phyloP scores from a whole-genome alignment of 371 early-diverging fungal species.

The Mycotypha africana region DNA sequence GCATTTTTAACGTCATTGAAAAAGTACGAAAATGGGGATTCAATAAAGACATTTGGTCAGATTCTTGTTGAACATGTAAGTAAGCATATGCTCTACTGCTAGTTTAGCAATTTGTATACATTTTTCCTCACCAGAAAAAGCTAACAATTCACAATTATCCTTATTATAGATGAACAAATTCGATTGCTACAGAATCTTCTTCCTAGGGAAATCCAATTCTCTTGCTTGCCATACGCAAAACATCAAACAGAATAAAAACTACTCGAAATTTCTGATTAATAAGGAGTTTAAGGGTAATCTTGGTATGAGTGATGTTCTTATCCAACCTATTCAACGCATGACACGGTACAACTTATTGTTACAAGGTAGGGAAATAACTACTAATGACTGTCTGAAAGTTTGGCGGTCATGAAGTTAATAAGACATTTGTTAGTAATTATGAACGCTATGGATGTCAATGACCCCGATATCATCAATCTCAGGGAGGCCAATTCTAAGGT shows the following conservation, averaged over 20 bases:
- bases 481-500: slow-evolving; percentile 6
- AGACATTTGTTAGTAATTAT: slow-evolving; percentile 5
- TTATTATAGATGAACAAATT: slow-evolving; percentile 9
- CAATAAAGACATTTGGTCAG: slow-evolving; percentile 15
- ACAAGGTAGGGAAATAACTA: slow-evolving; percentile 9
- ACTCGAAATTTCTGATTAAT: slow-evolving; percentile 12
- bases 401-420: too few relatives aligned
- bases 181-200: slow-evolving; percentile 20
- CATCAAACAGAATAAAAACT: slow-evolving; percentile 11
- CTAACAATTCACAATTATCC: background rate
- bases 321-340: slow-evolving; percentile 23
- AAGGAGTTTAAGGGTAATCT: slow-evolving; percentile 3
- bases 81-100: background rate
- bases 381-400: too few relatives aligned
- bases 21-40: slow-evolving; percentile 4
- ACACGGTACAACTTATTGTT: slow-evolving; percentile 16
- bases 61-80: slow-evolving; percentile 18
- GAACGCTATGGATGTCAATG: slow-evolving; percentile 5
- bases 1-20: slow-evolving; percentile 13
- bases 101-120: background rate
- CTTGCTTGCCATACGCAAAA: slow-evolving; percentile 8
- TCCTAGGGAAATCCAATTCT: slow-evolving; percentile 9
- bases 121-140: too few relatives aligned
- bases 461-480: slow-evolving; percentile 6
- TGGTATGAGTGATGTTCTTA: slow-evolving; percentile 15